Conservation (phyloP, 192 early-diverging fungal species). For the Oehlia diaphana region DNA sequence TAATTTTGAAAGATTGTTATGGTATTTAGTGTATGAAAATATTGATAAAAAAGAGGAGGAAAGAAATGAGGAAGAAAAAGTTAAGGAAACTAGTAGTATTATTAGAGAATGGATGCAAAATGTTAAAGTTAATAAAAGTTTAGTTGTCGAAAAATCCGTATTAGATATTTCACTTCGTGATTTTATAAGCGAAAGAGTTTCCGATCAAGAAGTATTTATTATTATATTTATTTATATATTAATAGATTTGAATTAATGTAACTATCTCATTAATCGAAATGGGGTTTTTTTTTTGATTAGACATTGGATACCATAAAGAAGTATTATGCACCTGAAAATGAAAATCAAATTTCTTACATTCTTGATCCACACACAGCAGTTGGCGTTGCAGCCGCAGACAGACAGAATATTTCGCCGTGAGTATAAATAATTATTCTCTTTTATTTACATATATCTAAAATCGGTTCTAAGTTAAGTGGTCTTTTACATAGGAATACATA, state of each 20-base stretch:
- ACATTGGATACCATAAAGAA: constrained; percentile 74
- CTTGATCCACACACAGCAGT: constrained; percentile 98
- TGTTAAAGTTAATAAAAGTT: constrained; percentile 69
- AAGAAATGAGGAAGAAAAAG: constrained; percentile 43
- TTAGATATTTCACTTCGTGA: constrained; percentile 65
- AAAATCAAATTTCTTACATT: constrained; percentile 60
- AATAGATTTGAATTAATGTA: no score
- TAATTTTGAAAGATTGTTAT: constrained; percentile 97
- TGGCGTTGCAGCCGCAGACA: constrained; percentile 84
- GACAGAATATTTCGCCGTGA: constrained; percentile 19
- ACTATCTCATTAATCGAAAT: neutral
- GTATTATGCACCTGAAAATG: constrained; percentile 58
- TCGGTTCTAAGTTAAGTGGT: constrained; percentile 30
- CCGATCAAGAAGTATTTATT: constrained; percentile 57
- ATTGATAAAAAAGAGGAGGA: constrained; percentile 40
- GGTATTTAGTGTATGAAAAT: constrained; percentile 78
- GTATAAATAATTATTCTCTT: constrained; percentile 7
- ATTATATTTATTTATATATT: neutral
- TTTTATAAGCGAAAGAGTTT: constrained; percentile 75
- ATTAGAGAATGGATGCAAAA: constrained; percentile 78
- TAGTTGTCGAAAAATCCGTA: constrained; percentile 62
- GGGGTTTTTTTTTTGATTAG: constrained; percentile 34
- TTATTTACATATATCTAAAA: constrained; percentile 1
- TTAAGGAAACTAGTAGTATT: constrained; percentile 54
- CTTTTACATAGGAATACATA: constrained; percentile 15